Base-by-base conservation (phyloP, 2,329 filamentous ascomycete genomes). In the Penicillium sp. region DNA sequence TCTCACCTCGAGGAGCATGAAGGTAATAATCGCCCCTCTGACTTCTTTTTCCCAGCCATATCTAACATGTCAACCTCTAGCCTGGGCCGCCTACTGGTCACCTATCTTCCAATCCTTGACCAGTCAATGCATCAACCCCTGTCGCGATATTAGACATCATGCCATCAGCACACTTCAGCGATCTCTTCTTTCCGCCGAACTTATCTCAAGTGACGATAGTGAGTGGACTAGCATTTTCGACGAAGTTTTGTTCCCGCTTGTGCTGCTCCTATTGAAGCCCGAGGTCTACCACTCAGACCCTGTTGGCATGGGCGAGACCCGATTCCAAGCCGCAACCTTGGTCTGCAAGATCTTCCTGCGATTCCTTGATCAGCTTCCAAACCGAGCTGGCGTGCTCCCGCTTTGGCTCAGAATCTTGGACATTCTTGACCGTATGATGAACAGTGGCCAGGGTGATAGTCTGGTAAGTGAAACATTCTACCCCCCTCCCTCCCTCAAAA, bases 21-120 rank as follows among this genome's bases (percentile, higher is more conserved):
- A 81, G 88, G 88, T 89, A 74, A 57, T 79, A 41, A 40, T 31
- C 34, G 5, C 13, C 16, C 14, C 11, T 7, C 8, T 50, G 1
- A 38, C 18, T 3, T 16, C 11, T 6, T 10, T 8, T 8, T 22
- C 29, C 18, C n/a, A 21, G 11, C 18, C 6, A 10, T 34, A 32
- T 43, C 57, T 67, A 50, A 65, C 40, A 7, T 46, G 3, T 40
- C 8, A 21, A 22, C 42, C 34, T 36, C 34, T 9, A 89, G 94
- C 94, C 13, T 99, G 94, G 94, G 92, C 91, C 47, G 91, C 94
- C 8, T 99, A 99, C 72, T 99, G 94, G 94, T 87, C 92, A 13
- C 94, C 93, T 1, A 92, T 99, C 24, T 94, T 99, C 74, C 86
- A 91, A 63, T 89, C 91, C 5, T 78, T 99, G 16, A 94, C 89